Base-by-base conservation (phyloP, 768 basidiomycete genomes). In the Sporobolomyces phaffii region DNA sequence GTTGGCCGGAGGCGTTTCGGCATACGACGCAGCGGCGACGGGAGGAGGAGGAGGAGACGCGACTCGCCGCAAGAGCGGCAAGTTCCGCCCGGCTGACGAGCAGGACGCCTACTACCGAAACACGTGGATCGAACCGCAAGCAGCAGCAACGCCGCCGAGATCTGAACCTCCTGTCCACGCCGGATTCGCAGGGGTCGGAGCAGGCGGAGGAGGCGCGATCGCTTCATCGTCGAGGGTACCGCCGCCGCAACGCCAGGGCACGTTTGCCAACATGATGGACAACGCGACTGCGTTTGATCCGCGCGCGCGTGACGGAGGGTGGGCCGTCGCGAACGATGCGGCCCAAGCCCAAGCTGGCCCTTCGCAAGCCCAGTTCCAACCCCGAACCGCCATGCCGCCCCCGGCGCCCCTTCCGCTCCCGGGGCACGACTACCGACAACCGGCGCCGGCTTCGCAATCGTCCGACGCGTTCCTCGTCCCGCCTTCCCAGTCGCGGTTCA, bases 91-190 rank as follows among this genome's bases (percentile, higher is more conserved):
- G 3, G 65, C 65, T 0, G 59, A 49, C 9, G 65, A 66, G 38
- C 65, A 66, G 40, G 65, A 66, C 59, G 65, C 65, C 1, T 66
- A 66, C 40, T 66, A 66, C 31, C 59, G 59, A 1, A 47, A 66
- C 26, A 33, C 60, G 22, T 49, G 48, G 59, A 14, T 48, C 33
- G 44, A n/a, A 15, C 56, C 56, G 28, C 28, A 29, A 45, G 2
- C 17, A 1, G 26, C 34, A 20, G 26, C 41, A 40, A 22, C 41
- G 22, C 41, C 40, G 5, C 28, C 6, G 26, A 43, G 41, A 15
- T 18, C 18, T 1, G 61, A 45, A 31, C 15, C 50, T 10, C 40
- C 54, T 6, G 51, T 43, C 38, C 14, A 24, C 17, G 52, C 63
- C 24, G 54, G 63, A 29, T 31, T 44, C 18, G 54, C 54, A 31